phyloP scores from a whole-genome alignment of 2,329 filamentous ascomycete genomes.

The Trichophyton rubrum region DNA sequence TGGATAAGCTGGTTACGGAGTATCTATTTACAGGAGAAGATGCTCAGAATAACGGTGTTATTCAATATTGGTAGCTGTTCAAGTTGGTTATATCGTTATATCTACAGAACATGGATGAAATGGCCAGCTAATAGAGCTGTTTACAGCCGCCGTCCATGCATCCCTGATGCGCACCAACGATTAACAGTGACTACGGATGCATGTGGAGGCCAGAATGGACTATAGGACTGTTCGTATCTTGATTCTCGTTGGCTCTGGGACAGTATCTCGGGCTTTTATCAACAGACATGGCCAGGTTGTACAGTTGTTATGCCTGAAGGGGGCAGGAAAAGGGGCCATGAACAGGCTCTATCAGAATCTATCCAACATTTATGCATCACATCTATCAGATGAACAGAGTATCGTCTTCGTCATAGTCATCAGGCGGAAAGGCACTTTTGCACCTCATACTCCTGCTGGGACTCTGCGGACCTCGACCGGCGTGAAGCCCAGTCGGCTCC shows the following conservation, averaged over 20 bases:
- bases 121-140: background rate
- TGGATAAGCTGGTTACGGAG: too few species aligned
- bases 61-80: too few species aligned
- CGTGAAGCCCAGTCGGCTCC: constrained; percentile 9
- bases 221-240: background rate
- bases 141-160: background rate
- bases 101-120: too few species aligned
- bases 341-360: too few species aligned
- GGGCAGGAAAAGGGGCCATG: too few species aligned
- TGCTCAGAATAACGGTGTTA: too few species aligned
- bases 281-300: too few species aligned
- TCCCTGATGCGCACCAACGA: background rate
- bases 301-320: background rate
- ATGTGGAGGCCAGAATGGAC: background rate
- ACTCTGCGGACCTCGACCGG: constrained; percentile 3
- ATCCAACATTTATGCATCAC: background rate
- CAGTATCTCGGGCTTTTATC: too few species aligned
- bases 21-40: too few species aligned
- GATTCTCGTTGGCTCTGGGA: too few species aligned
- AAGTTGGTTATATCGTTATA: too few species aligned
- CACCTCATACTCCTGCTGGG: constrained; percentile 6
- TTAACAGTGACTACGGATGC: background rate
- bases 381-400: background rate
- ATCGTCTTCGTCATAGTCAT: constrained; percentile 7
- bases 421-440: background rate